phyloP scores from a whole-genome alignment of 495 filamentous ascomycete species.

The Sporormia fimetaria region DNA sequence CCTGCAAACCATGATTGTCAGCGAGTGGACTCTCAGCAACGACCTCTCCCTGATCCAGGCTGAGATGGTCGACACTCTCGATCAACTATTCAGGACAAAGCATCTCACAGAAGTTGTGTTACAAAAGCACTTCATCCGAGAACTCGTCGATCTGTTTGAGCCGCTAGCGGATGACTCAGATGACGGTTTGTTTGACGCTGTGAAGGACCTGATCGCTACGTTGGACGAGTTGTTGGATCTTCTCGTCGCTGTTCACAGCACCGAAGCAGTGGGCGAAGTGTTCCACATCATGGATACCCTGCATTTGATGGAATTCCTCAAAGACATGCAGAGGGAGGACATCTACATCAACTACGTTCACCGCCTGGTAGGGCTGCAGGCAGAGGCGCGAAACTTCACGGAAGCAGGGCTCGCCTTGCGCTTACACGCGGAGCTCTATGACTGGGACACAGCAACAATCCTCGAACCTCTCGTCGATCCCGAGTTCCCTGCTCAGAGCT shows the following conservation, averaged over 20 bases:
- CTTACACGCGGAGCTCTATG: conserved; percentile 85
- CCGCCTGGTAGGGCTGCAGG: conserved; percentile 72
- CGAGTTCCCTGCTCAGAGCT: conserved; percentile 65
- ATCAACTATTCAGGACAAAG: conserved; percentile 81
- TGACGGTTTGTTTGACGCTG: conserved; percentile 63
- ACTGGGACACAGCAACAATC: conserved; percentile 68
- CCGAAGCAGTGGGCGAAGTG: conserved; percentile 62
- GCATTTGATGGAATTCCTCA: conserved; percentile 89
- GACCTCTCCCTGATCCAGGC: conserved; percentile 87
- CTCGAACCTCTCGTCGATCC: conserved; percentile 62
- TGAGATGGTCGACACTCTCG: conserved; percentile 92
- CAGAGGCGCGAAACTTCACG: conserved; percentile 62
- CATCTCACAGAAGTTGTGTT: conserved; percentile 75
- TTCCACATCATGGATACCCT: conserved; percentile 74
- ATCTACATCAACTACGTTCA: conserved; percentile 97
- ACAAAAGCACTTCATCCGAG: conserved; percentile 84
- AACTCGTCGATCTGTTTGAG: conserved; percentile 73
- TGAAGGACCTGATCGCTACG: conserved; percentile 66
- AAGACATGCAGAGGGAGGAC: conserved; percentile 94
- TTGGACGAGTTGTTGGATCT: conserved; percentile 88
- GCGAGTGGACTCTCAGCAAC: conserved; percentile 94
- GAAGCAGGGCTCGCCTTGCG: conserved; percentile 86
- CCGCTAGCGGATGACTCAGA: conserved; percentile 51
- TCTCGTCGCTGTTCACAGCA: conserved; percentile 81
- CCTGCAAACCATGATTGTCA: conserved; percentile 93